These are phyloP conservation scores for Xylona heveae DNA, from an alignment of 495 filamentous ascomycete species.

Conservation along the genomic window DNA sequence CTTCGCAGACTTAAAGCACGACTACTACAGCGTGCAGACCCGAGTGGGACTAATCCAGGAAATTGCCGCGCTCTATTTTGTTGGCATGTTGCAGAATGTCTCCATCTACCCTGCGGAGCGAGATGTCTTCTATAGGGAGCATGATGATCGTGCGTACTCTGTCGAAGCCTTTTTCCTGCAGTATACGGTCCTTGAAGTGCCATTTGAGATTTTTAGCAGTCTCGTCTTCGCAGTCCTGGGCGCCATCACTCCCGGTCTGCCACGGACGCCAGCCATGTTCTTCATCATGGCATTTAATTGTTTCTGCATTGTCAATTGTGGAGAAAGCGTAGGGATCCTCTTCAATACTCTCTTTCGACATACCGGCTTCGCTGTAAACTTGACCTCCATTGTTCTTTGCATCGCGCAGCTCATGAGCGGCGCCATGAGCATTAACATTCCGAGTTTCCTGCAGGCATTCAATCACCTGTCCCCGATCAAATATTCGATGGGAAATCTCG, in stretches of 20 bases:
- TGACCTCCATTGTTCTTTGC: conserved; percentile 38
- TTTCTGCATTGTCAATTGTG: conserved; percentile 50
- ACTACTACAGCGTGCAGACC: conserved; percentile 48
- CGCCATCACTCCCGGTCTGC: conserved; percentile 37
- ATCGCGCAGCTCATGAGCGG: conserved; percentile 47
- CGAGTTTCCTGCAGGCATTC: conserved; percentile 37
- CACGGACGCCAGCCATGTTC: conserved; percentile 35
- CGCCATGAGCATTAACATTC: conserved; percentile 43
- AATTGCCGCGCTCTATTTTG: conserved; percentile 46
- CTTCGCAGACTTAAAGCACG: conserved; percentile 45
- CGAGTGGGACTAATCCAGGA: conserved; percentile 50
- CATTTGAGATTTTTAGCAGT: conserved; percentile 40
- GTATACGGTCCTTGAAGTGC: conserved; percentile 44
- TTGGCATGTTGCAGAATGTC: conserved; percentile 60
- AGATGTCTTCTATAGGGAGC: conserved; percentile 49
- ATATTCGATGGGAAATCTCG: conserved; percentile 40
- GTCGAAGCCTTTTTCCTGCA: conserved; percentile 43
- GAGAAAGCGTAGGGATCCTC: conserved; percentile 57
- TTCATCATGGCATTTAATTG: conserved; percentile 43
- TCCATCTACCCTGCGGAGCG: conserved; percentile 47
- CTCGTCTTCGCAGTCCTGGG: conserved; percentile 41
- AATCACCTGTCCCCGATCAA: conserved; percentile 52
- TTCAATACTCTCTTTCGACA: conserved; percentile 58
- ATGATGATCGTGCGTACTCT: conserved; percentile 44
- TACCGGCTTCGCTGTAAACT: conserved; percentile 51